Evolutionary conservation across 2,329 filamentous ascomycete genomes (phyloP), one percentile per base, ranked within the genome.

Genomic region (Hymenoscyphus scutula): DNA sequence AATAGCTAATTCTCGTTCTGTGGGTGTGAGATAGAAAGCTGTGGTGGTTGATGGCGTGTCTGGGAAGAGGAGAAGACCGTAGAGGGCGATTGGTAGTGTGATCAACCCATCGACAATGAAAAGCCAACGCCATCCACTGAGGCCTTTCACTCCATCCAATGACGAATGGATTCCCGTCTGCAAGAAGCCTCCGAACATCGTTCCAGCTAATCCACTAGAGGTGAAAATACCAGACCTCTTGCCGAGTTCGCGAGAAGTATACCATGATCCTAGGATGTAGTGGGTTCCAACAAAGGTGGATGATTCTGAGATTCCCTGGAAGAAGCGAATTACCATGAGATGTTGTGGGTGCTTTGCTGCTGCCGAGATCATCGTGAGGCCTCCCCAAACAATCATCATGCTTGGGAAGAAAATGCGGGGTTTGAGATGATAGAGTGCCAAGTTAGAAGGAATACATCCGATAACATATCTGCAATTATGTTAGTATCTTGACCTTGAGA

Each of bases 301-400:
- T 0, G 81, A 78, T 71, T 87, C 84, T 48, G 80, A 79, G 23
- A 86, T 75, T 8, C 82, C 84, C 68, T 80, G 79, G 69, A 83
- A 80, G 74, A 82, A 82, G 4, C 84, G 81, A 66, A 87, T 84
- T 1, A 79, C 84, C 81, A 86, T 86, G 69, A 88, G 84, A 53
- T 81, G 74, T 64, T 79, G 75, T 0, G 83, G 82, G 3, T 76
- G 78, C 7, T 82, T 78, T 0, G 76, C 79, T 2, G 80, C 78
- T 1, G 83, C 84, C 1, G 84, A 86, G 38, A 80, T 76, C 83
- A 89, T 87, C 1, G 87, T 89, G 29, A 90, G 74, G 0, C 79
- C 77, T 1, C 82, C 86, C 88, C 87, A 90, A 62, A 84, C 70
- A 23, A 87, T 62, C 81, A 88, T 87, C 80, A 86, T 87, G 30